Conservation (phyloP, 2,329 filamentous ascomycete species). For the Hortaea sp. region DNA sequence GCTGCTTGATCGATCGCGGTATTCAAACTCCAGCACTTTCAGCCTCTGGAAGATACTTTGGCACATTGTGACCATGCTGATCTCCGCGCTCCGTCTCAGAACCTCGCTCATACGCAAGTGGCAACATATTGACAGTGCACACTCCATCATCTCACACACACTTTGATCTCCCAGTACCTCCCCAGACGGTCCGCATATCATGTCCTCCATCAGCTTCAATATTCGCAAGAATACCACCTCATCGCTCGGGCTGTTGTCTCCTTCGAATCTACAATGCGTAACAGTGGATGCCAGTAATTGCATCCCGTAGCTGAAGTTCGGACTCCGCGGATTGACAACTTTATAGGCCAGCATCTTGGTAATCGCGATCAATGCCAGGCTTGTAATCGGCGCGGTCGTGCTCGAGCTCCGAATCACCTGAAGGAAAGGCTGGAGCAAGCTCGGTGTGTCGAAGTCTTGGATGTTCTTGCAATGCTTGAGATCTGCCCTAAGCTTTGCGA, state of each 20-base stretch:
- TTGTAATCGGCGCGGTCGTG: conserved; percentile 91
- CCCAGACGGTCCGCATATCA: conserved; percentile 88
- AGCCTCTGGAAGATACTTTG: conserved; percentile 94
- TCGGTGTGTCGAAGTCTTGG: conserved; percentile 74
- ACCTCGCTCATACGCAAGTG: conserved; percentile 86
- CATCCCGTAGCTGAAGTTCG: conserved; percentile 85
- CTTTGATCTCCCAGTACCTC: conserved; percentile 94
- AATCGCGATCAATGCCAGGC: conserved; percentile 82
- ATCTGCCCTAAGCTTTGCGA: conserved; percentile 80
- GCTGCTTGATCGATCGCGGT: conserved; percentile 52
- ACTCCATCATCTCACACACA: conserved; percentile 99
- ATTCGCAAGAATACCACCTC: conserved; percentile 93
- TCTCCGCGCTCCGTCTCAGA: conserved; percentile 81
- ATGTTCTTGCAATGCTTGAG: conserved; percentile 83
- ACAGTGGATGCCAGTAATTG: conserved; percentile 89
- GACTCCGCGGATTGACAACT: conserved; percentile 73
- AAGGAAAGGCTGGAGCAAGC: conserved; percentile 83
- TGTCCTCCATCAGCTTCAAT: conserved; percentile 93
- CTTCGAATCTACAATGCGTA: conserved; percentile 95
- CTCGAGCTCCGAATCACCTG: conserved; percentile 95
- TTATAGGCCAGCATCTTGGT: conserved; percentile 96
- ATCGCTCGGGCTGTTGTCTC: conserved; percentile 86
- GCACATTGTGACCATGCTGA: conserved; percentile 97
- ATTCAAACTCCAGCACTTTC: conserved; percentile 71
- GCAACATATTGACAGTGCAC: conserved; percentile 92